phyloP scores from a whole-genome alignment of 192 early-diverging fungal species.

The Pilaira anomala region DNA sequence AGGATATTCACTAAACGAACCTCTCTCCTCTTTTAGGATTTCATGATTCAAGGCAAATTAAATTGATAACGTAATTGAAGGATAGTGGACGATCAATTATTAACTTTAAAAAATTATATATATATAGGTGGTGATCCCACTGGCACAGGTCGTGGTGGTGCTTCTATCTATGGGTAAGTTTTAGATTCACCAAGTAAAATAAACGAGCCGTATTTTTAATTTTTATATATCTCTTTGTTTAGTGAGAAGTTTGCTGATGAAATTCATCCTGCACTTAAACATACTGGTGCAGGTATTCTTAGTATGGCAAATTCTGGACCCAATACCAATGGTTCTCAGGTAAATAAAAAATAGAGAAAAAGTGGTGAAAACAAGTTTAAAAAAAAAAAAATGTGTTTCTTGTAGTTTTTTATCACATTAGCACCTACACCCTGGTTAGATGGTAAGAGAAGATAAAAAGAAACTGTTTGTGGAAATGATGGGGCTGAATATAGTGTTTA shows the following conservation, averaged over 20 bases:
- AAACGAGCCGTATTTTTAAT: not conserved
- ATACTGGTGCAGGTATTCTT: constrained; percentile 86
- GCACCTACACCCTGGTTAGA: constrained; percentile 91
- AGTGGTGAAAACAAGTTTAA: not conserved
- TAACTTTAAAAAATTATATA: not conserved
- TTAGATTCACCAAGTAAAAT: not conserved
- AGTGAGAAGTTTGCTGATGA: constrained; percentile 86
- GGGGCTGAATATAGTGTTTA: not conserved
- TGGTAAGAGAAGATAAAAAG: constrained; percentile 41
- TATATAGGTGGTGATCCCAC: constrained; percentile 85
- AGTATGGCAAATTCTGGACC: constrained; percentile 85
- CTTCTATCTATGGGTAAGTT: constrained; percentile 76
- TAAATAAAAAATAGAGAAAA: constrained; percentile 10
- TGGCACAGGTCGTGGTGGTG: constrained; percentile 86
- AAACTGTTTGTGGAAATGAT: not conserved
- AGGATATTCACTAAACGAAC: not conserved
- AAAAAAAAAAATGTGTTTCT: not conserved
- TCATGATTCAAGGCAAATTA: constrained; percentile 84
- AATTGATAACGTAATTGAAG: not conserved
- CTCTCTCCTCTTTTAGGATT: constrained; percentile 57
- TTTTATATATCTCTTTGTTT: not conserved
- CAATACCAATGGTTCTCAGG: constrained; percentile 64
- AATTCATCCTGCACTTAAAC: constrained; percentile 70
- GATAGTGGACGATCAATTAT: not conserved
- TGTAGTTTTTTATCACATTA: constrained; percentile 84